Base-by-base conservation (phyloP, 345 rosid genomes). In the Ceriops zippeliana region DNA sequence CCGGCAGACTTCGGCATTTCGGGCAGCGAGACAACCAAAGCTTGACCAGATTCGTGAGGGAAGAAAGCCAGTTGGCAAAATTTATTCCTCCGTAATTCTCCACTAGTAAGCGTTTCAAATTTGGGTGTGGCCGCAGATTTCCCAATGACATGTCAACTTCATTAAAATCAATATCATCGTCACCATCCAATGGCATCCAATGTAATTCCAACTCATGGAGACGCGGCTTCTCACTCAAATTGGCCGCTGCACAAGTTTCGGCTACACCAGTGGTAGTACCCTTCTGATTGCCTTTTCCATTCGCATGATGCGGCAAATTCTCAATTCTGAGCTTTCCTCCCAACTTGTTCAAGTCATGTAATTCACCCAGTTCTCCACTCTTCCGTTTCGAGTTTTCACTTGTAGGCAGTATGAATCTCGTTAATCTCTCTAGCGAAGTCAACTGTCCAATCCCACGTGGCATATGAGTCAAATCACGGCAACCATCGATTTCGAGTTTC, bases 361-460 rank as follows among this genome's bases (percentile, higher is more conserved):
- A 65, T 56, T 74, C 77, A 21, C 53, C 57, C 31, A 74, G 57
- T 21, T 53, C 17, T 6, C 58, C 72, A 38, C 15, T 31, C 53
- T 52, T 21, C 21, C 16, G 20, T 47, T 5, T 31, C 1, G 5
- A 28, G 24, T 16, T 63, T 70, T 34, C 1, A 7, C 10, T 34
- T 34, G 10, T 11, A 13, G 49, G 49, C 17, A 42, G 49, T 13
- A 75, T 19, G 54, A 75, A 75, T 9, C 58, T 27, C 7, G 73
- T 15, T 15, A 79, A 66, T 31, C 46, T 71, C 31, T 61, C 66
- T 20, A 79, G 71, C 34, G 61, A 67, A 52, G 73, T 75, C 56
- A 79, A 10, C 15, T 69, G 34, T 13, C 69, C 77, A 2, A 75
- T 24, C 26, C 26, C 26, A 24, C 26, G 26, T 24, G 26, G 26